Base-by-base conservation (phyloP, 192 early-diverging fungal genomes). In the Dispira simplex region DNA sequence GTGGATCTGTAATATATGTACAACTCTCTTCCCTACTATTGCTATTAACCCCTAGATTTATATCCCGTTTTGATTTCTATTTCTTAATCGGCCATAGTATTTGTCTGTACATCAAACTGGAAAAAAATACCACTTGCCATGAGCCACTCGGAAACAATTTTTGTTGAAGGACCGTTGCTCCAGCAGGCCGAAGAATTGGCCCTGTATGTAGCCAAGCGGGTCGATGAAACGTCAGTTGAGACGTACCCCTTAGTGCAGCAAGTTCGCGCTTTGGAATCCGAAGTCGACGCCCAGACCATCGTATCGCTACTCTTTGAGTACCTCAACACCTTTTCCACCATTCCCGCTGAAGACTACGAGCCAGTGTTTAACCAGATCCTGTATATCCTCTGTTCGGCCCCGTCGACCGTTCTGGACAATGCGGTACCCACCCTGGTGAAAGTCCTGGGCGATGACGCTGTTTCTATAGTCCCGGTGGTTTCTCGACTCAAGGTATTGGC, bases 101-200 rank as follows among this genome's bases (percentile, higher is more conserved):
- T 14, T n/a, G 0, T 9, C 32, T 2, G 12, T 21, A 14, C 43
- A 28, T 9, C 39, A 60, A 16, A 20, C 55, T 18, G 18, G 18
- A 18, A n/a, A 0, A 48, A 3, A 46, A 26, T 18, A 65, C 49
- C 48, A 23, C 21, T 20, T 39, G 68, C 64, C 60, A 77, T 77
- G 79, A 66, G 65, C 51, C 67, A 56, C 52, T 67, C 51, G 25
- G 68, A 78, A 48, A 59, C 70, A 45, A 62, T 78, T 72, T 78
- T 77, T 49, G 72, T 79, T 18, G 76, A 79, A 47, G 73, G 73
- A 62, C 64, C 72, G 20, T 20, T 39, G 3, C 46, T 54, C 32
- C 53, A 69, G 12, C 73, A 92, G 84, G 77, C 83, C 62, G 66
- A 73, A 46, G 86, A 91, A 68, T 79, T 91, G 56, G 86, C 87